These are phyloP conservation scores for Mycena olivaceomarginata DNA, from an alignment of 768 basidiomycete species.

Conservation along the genomic window DNA sequence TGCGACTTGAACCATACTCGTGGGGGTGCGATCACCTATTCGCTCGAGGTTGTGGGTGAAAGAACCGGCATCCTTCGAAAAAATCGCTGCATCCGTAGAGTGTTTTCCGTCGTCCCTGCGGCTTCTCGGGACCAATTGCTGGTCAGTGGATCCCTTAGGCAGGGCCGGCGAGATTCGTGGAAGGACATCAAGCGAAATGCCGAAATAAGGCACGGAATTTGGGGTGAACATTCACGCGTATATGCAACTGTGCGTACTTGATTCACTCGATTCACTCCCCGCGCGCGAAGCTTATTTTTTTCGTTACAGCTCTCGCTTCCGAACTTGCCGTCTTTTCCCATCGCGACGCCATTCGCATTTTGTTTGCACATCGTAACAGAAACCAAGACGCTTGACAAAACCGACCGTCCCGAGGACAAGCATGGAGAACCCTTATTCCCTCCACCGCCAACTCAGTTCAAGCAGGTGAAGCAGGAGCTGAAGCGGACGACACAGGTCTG, in stretches of 20 bases:
- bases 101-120: slow-evolving; percentile 11
- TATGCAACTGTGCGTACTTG: neutral
- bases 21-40: slow-evolving; percentile 6
- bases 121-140: slow-evolving; percentile 5
- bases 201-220: slow-evolving; percentile 16
- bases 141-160: slow-evolving; percentile 8
- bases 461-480: neutral
- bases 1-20: neutral
- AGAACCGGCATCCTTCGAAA: neutral
- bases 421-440: neutral
- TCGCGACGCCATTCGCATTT: slow-evolving; percentile 12
- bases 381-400: neutral
- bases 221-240: slow-evolving; percentile 21
- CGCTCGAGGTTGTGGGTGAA: slow-evolving; percentile 21
- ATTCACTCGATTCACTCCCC: neutral
- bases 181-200: neutral
- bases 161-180: slow-evolving; percentile 15
- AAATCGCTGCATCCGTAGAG: slow-evolving; percentile 7
- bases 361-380: slow-evolving; percentile 12
- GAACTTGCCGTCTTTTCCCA: slow-evolving; percentile 6
- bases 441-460: neutral
- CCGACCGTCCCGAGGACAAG: neutral
- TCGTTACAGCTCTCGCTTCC: slow-evolving; percentile 4
- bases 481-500: too few species aligned
- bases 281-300: neutral